A percentile compares a stretch with the other conserved stretches of the same genome.
Evolutionary conservation across 768 basidiomycete species (phyloP).

Genomic region (Mycena vitilis): DNA sequence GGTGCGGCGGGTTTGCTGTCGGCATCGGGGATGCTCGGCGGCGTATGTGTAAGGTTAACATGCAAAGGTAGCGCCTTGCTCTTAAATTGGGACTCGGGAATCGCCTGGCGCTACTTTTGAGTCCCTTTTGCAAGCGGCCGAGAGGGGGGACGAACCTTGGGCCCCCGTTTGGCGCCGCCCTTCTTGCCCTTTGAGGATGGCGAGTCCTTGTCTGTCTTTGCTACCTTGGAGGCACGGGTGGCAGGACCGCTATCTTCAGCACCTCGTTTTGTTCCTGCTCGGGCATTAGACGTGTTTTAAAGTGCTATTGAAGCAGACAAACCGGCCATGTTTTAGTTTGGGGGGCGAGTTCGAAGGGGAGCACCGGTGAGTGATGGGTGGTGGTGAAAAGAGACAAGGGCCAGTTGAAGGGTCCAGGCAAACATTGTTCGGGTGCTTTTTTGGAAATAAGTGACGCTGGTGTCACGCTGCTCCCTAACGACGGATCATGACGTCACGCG

Average conservation of each 20-base stretch:
- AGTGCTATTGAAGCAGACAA: not conserved
- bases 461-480: constrained; percentile 6
- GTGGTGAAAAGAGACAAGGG: constrained; percentile 8
- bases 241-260: constrained; percentile 47
- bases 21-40: constrained; percentile 56
- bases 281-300: not conserved
- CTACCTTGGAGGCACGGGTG: constrained; percentile 62
- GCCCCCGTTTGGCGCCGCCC: constrained; percentile 53
- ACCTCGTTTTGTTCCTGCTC: constrained; percentile 57
- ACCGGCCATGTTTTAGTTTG: not conserved
- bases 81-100: constrained; percentile 67
- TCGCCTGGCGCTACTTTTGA: constrained; percentile 47
- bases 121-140: constrained; percentile 4
- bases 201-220: constrained; percentile 56
- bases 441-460: constrained; percentile 14
- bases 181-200: constrained; percentile 48
- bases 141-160: constrained; percentile 54
- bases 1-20: constrained; percentile 47
- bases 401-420: not conserved
- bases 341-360: not conserved
- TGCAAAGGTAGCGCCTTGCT: constrained; percentile 77
- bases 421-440: constrained; percentile 7
- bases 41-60: constrained; percentile 74
- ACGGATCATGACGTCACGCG: constrained; percentile 13
- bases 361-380: not conserved